Evolutionary conservation across 208 protist genomes (phyloP), one percentile per base, ranked within the genome.

Genomic region (Crithidia mellificae): DNA sequence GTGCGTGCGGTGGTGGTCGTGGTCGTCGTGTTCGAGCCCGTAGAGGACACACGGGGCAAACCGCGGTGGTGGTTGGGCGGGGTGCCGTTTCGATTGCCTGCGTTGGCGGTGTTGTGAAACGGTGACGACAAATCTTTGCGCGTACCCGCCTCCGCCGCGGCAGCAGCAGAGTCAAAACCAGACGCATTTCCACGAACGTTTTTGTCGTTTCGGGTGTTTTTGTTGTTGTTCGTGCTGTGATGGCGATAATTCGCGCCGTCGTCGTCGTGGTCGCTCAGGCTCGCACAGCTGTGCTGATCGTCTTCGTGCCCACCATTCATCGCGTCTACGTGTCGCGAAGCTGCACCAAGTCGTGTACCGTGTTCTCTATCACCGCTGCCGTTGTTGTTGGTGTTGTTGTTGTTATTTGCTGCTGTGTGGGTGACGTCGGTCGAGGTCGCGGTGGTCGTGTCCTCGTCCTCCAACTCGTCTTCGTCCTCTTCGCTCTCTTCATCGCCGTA

Each of bases 1-100:
- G 43, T 72, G 53, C 52, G 67, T 9, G 63, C 38, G 15, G 62
- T 68, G 29, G 34, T 58, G 32, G 59, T 67, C 25, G 43, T 57
- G 5, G 52, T 63, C 22, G 59, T 47, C 32, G 29, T 44, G 32
- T 41, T 68, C 17, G 55, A 59, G 6, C 44, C 52, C 0, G 34
- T 50, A 0, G 55, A 55, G 20, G 43, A 15, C 9, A 53, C 55
- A 25, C 46, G 50, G 25, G 22, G 55, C 52, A 64, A 19, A 2
- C n/a, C 39, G 19, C 58, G 58, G 7, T 30, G 41, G 11, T 19
- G 41, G n/a, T 34, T 41, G 6, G 36, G 12, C 12, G 12, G 36
- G 6, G 36, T 41, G 12, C 36, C n/a, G n/a, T n/a, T n/a, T n/a
- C n/a, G n/a, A n/a, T n/a, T n/a, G n/a, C n/a, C n/a, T n/a, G n/a